Evolutionary conservation across 2,329 filamentous ascomycete species (phyloP), one percentile per base, ranked within the genome.

Genomic region (Microsporum canis): DNA sequence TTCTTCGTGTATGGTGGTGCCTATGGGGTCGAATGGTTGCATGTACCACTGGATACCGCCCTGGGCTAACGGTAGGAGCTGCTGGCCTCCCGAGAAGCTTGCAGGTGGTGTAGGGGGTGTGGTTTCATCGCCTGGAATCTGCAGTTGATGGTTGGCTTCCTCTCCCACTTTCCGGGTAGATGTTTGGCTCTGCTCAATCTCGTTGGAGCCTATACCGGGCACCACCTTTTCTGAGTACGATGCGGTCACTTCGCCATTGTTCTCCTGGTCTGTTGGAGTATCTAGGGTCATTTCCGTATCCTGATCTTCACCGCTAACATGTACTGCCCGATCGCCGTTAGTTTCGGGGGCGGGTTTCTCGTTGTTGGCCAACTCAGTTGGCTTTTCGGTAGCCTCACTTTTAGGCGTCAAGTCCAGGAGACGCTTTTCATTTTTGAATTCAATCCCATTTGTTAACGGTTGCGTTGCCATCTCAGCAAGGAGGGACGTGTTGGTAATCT

Each of bases 41-140:
- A 96, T 82, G 72, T 95, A 96, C 90, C 91, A 96, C 5, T 89
- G 84, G 10, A 95, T 79, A 38, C 92, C 92, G 62, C 92, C 92
- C 57, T 87, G 80, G 1, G 82, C 82, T 51, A 90, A 77, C 10
- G 81, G 77, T 39, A 72, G 68, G 60, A 76, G 75, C 59, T 76
- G 71, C 43, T 76, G 72, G n/a, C 71, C 73, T 12, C 57, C 63
- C 61, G 75, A 71, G 58, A 71, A 70, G 62, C 71, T 75, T 63
- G 75, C 71, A 64, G 73, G 75, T 58, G 71, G 75, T 43, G 73
- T 80, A 62, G 68, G 72, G 17, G 65, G 56, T 31, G 62, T 59
- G 8, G 60, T 62, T 53, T 78, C 63, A 75, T 79, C 68, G 78
- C 79, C 66, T 79, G 76, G 59, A 78, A 79, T 61, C 75, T 79